Base-by-base conservation (phyloP, 2,329 filamentous ascomycete genomes). In the Epicoccum sorghinum region DNA sequence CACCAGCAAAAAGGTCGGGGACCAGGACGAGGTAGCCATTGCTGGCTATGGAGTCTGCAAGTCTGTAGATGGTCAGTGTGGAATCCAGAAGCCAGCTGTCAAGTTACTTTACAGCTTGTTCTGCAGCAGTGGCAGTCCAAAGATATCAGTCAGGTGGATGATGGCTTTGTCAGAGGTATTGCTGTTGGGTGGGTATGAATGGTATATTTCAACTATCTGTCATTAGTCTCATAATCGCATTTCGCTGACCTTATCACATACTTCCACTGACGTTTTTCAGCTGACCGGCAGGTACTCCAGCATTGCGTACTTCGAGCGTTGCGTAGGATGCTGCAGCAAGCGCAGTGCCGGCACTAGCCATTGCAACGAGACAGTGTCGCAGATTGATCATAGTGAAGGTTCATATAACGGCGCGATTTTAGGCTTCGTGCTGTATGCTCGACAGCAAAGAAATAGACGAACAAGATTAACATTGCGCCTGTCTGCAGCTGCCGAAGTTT, bases 81-180 rank as follows among this genome's bases (percentile, higher is more conserved):
- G 18, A 7, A 9, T 13, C 12, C 13, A 8, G 7, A 6, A 1
- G 3, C 3, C 13, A 14, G 4, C 12, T 13, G 25, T 6, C 4
- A 4, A 14, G 3, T 4, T 18, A 1, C 12, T 46, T 3, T 58
- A 69, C 64, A 74, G 64, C 30, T 67, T 62, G 49, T 73, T 74
- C 47, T 74, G 65, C 18, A 67, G 46, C 3, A 74, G 57, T 1
- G 67, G 65, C 14, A 72, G 44, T 33, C 73, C 73, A 36, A 67
- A 75, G 46, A 74, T 70, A 48, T 75, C 71, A 35, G 68, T 69
- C n/a, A 75, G 43, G 55, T 67, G 71, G n/a, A 75, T 52, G 29
- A 74, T 68, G 7, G 67, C 71, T 36, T 63, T 62, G 29, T 52
- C 55, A n/a, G 57, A 56, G 25, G 52, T 55, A 22, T 60, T 61